Conservation (phyloP, 108 stramenopile species). For the Cyclostephanos invisitatus region DNA sequence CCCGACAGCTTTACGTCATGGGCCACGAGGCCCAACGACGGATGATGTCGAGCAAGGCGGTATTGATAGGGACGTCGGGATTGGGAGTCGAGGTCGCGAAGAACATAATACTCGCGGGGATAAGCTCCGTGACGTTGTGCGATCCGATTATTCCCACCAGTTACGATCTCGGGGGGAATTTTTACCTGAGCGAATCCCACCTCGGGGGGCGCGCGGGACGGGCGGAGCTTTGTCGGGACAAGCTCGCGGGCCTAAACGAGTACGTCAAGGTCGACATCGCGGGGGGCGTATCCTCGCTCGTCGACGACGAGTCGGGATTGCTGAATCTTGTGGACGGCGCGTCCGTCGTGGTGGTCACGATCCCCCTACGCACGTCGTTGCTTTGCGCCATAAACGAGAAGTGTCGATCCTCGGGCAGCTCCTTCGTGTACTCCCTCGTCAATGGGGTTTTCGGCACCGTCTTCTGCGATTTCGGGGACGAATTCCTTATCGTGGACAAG, state of each 20-base stretch:
- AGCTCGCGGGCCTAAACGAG: conserved; percentile 84
- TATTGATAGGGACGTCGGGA: conserved; percentile 90
- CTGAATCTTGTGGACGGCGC: conserved; percentile 54
- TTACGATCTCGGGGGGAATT: conserved; percentile 88
- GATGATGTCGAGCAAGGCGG: conserved; percentile 91
- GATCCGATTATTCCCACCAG: conserved; percentile 70
- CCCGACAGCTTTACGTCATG: conserved; percentile 99
- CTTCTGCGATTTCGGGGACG: conserved; percentile 97
- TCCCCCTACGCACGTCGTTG: conserved; percentile 67
- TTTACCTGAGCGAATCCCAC: conserved; percentile 65
- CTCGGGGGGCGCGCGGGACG: conserved; percentile 47
- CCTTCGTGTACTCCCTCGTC: conserved; percentile 80
- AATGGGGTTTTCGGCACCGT: conserved; percentile 87
- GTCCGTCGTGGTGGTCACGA: conserved; percentile 64
- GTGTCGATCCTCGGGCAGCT: conserved; percentile 65
- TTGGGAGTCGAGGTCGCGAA: conserved; percentile 95
- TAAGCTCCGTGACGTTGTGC: conserved; percentile 66
- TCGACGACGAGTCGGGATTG: conserved; percentile 53
- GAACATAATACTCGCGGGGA: conserved; percentile 94
- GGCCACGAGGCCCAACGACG: conserved; percentile 97
- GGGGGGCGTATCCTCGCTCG: conserved; percentile 51
- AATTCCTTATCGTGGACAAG: conserved; percentile 87
- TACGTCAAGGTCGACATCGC: conserved; percentile 79
- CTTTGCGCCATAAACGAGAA: conserved; percentile 72
- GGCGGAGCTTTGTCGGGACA: conserved; percentile 58